Evolutionary conservation across 768 basidiomycete species (phyloP), one percentile per base, ranked within the genome.

Genomic region (Rhizopogon salebrosus): DNA sequence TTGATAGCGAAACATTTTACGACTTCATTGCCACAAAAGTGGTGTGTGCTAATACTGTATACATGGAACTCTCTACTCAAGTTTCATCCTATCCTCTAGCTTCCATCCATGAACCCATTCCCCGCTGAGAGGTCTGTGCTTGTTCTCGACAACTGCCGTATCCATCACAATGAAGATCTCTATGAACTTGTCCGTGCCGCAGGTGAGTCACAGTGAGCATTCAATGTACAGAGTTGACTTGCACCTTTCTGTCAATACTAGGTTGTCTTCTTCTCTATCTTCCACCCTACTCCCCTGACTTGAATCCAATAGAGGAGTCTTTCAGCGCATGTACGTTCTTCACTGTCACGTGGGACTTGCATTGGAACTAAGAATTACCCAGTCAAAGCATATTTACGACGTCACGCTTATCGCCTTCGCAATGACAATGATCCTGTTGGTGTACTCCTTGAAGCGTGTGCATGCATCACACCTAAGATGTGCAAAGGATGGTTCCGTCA

Each of bases 71-170:
- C 4, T 35, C 11, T 35, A 11, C 34, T 11, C 34, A 35, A 11
- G 34, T 35, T 22, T 14, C 18, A 35, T 13, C 26, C 13, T 51
- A 41, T 22, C 11, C 2, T 35, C 14, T 50, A 71, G 72, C 50
- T 73, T 26, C 72, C 68, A 7, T 29, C 54, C 16, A 75, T 70
- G 68, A 69, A 71, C 46, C 68, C 65, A 16, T 75, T 52, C 40
- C 71, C 70, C 1, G 61, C 22, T 0, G 36, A 24, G 2, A 50
- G 58, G 35, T 71, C 65, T 50, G 68, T 75, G 26, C 55, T 75
- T 11, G 52, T 73, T 4, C 54, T 71, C 36, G 71, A 75, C 48
- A 75, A 73, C 56, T 74, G 72, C 43, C 42, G 59, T 0, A 76
- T 73, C 8, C 74, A 76, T 51, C 65, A 74, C 29, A 67, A 56